Evolutionary conservation across 352 stramenopile genomes (phyloP), one percentile per base, ranked within the genome.

Genomic region (Globisporangium ultimum): DNA sequence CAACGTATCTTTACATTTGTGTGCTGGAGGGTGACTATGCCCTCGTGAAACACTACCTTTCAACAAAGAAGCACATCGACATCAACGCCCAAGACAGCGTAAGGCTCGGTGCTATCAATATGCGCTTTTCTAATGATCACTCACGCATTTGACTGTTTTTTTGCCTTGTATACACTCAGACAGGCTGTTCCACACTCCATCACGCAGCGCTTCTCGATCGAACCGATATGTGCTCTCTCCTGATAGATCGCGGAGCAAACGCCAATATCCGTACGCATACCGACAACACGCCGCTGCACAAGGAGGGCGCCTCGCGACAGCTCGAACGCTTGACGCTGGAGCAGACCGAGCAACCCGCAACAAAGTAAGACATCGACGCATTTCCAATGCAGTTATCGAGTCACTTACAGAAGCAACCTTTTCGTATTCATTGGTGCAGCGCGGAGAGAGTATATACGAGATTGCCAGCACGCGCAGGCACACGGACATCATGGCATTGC

Each of bases 171-270:
- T 11, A 36, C 28, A 10, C 28, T 36, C 47, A 80, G 70, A 67
- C 54, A 21, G 72, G 70, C 5, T 67, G 57, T 28, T 66, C 58
- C 15, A 38, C 65, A 13, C 53, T 81, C 9, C 67, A 79, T 12
- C 72, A 81, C 40, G 70, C 70, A 5, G 64, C 70, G 17, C 62
- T 81, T 14, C 67, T 81, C 40, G 72, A 70, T 5, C 53, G 66
- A 22, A 11, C 49, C 7, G 55, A 64, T 45, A 58, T 73, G 5
- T 78, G 68, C 48, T 53, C 64, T 2, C 18, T 81, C 17, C 56
- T 78, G 1, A 56, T 79, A 21, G 42, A 52, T 6, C 36, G 45
- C 17, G 67, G 64, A 18, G 64, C 61, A 18, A 56, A 69, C 21
- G 47, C 60, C 11, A 70, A 73, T 12, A 53, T 50, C 17, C 34